Conservation (phyloP, 2,329 filamentous ascomycete species). For the Ilyonectria destructans region DNA sequence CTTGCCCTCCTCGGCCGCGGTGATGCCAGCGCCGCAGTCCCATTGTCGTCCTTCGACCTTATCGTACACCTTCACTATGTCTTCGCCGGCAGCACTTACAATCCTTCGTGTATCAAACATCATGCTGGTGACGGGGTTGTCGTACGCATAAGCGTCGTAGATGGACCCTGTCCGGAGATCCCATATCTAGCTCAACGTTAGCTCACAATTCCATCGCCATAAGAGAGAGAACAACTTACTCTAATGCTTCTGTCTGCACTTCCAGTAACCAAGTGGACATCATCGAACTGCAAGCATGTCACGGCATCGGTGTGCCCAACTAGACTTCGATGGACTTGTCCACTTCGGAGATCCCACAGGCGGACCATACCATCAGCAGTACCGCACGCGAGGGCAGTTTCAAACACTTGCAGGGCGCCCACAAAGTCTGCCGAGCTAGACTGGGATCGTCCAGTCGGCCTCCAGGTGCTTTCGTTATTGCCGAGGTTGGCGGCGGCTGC, state of each 20-base stretch:
- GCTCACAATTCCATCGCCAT: slow-evolving; percentile 28
- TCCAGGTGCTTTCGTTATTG: slow-evolving; percentile 78
- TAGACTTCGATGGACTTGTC: slow-evolving; percentile 95
- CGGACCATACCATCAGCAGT: slow-evolving; percentile 98
- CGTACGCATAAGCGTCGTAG: slow-evolving; percentile 96
- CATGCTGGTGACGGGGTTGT: slow-evolving; percentile 93
- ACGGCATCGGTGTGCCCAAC: slow-evolving; percentile 97
- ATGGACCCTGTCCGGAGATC: slow-evolving; percentile 97
- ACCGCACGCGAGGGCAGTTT: slow-evolving; percentile 94
- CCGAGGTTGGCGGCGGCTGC: slow-evolving; percentile 85
- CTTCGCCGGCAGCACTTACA: slow-evolving; percentile 90
- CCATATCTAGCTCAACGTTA: slow-evolving; percentile 83
- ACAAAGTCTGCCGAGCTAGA: slow-evolving; percentile 89
- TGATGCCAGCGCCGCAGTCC: slow-evolving; percentile 91
- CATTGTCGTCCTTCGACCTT: slow-evolving; percentile 96
- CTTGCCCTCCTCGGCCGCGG: slow-evolving; percentile 77
- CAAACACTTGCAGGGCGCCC: slow-evolving; percentile 94
- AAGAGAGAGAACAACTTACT: slow-evolving; percentile 71
- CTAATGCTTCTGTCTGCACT: slow-evolving; percentile 93
- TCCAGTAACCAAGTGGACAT: slow-evolving; percentile 93
- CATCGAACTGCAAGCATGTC: slow-evolving; percentile 95
- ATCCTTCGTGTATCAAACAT: slow-evolving; percentile 96
- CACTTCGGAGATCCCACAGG: slow-evolving; percentile 95
- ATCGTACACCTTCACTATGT: slow-evolving; percentile 98
- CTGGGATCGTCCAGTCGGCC: slow-evolving; percentile 76